Evolutionary conservation across 176 grass and related monocot genomes (phyloP).

Genomic region (Musa itinerans): DNA sequence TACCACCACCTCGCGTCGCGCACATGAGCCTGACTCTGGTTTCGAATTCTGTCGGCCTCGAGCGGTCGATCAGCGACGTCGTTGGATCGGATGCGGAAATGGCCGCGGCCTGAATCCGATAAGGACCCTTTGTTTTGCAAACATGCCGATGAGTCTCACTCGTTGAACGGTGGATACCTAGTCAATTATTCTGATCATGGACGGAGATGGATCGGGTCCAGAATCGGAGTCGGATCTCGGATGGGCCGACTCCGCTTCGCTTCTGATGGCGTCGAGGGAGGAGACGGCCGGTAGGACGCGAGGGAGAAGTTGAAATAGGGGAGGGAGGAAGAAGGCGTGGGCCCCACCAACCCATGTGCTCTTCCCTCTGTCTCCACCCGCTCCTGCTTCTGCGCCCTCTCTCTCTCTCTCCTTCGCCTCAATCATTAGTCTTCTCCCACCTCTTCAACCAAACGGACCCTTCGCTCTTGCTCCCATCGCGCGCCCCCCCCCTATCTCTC

Average conservation of each 20-base stretch:
- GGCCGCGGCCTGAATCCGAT: no score
- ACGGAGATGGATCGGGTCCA: no score
- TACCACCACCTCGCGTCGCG: not conserved
- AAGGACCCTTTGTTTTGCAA: no score
- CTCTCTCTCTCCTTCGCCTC: not conserved
- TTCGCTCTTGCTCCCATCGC: not conserved
- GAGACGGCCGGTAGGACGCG: not conserved
- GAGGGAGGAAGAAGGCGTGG: not conserved
- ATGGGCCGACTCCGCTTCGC: not conserved
- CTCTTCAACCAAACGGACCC: not conserved
- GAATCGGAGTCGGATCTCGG: no score
- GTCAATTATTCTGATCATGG: no score
- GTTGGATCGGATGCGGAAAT: no score
- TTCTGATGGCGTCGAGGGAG: not conserved
- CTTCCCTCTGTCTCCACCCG: slow-evolving; percentile 21
- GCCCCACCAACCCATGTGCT: slow-evolving; percentile 14
- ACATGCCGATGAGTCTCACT: no score
- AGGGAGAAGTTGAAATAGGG: not conserved
- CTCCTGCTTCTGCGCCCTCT: slow-evolving; percentile 1
- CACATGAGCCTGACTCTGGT: not conserved
- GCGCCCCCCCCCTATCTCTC: not conserved
- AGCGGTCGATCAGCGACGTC: no score
- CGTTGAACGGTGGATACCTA: no score
- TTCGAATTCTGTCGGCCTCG: not conserved
- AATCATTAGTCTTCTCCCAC: slow-evolving; percentile 5